Evolutionary conservation across 2,329 filamentous ascomycete species (phyloP).

Genomic region (Thelonectria discophora): DNA sequence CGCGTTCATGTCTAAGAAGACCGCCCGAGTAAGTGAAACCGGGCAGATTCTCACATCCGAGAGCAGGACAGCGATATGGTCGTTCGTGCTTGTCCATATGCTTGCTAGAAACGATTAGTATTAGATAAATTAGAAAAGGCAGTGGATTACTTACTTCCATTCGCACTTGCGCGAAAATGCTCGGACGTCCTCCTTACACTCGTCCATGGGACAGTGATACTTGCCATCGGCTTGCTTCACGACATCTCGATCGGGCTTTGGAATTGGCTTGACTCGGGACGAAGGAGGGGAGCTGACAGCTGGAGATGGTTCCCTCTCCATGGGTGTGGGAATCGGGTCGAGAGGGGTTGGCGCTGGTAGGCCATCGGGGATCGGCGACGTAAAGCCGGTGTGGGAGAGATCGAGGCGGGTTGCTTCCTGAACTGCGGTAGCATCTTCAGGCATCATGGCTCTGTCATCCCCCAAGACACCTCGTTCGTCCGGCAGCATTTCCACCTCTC

Average conservation of each 20-base stretch:
- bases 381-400: conserved; percentile 46
- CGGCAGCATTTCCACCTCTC: conserved; percentile 49
- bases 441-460: conserved; percentile 48
- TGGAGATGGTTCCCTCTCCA: conserved; percentile 49
- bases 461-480: conserved; percentile 51
- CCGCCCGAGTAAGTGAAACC: conserved; percentile 97
- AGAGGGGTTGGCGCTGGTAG: conserved; percentile 45
- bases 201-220: conserved; percentile 76
- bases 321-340: conserved; percentile 46
- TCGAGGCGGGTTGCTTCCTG: conserved; percentile 53
- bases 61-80: conserved; percentile 84
- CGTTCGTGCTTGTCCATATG: conserved; percentile 99
- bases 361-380: conserved; percentile 47
- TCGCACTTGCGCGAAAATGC: conserved; percentile 87
- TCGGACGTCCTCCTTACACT: conserved; percentile 71
- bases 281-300: conserved; percentile 45
- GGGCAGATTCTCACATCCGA: conserved; percentile 88
- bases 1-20: conserved; percentile 86
- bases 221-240: conserved; percentile 75
- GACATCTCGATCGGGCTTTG: conserved; percentile 66
- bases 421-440: conserved; percentile 50
- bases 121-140: neutral
- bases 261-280: conserved; percentile 61
- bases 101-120: conserved; percentile 68
- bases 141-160: conserved; percentile 80